A percentile compares a stretch with the other conserved stretches of the same genome.
phyloP scores from a whole-genome alignment of 163 green algal genomes.

The Scenedesmus sp. region DNA sequence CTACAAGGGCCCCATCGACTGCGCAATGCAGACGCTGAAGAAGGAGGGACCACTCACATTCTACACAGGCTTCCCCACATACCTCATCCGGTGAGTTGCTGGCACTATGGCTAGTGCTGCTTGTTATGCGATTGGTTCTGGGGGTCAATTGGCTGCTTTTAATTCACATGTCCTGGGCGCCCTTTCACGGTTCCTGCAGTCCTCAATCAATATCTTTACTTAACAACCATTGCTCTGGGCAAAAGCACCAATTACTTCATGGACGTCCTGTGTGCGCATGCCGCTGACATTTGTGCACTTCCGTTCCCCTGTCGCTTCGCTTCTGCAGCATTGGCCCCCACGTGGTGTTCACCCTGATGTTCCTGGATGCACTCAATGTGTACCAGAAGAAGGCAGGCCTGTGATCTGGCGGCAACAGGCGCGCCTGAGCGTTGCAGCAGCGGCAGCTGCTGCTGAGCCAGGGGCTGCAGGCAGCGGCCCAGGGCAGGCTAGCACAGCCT shows the following conservation, averaged over 20 bases:
- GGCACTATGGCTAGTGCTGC: background rate
- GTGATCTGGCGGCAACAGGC: conserved; percentile 59
- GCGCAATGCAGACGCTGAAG: conserved; percentile 79
- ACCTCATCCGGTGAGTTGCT: conserved; percentile 82
- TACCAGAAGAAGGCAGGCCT: conserved; percentile 85
- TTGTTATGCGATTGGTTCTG: background rate
- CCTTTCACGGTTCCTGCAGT: no score
- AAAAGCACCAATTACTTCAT: background rate
- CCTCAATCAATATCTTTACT: no score
- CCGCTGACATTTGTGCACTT: background rate
- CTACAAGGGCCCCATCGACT: conserved; percentile 92
- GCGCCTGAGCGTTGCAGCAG: background rate
- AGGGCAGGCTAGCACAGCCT: background rate
- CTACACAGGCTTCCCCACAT: conserved; percentile 99
- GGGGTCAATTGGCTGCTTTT: background rate
- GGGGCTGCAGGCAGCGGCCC: background rate
- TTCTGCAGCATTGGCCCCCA: conserved; percentile 85
- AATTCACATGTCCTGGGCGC: no score
- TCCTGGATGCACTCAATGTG: conserved; percentile 87
- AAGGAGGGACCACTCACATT: conserved; percentile 93
- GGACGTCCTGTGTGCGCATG: background rate
- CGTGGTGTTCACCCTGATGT: conserved; percentile 93
- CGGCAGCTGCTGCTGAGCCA: background rate
- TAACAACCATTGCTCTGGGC: no score
- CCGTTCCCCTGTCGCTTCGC: background rate